These are phyloP conservation scores for Clarkia xantiana DNA, from an alignment of 345 rosid species.

Conservation along the genomic window DNA sequence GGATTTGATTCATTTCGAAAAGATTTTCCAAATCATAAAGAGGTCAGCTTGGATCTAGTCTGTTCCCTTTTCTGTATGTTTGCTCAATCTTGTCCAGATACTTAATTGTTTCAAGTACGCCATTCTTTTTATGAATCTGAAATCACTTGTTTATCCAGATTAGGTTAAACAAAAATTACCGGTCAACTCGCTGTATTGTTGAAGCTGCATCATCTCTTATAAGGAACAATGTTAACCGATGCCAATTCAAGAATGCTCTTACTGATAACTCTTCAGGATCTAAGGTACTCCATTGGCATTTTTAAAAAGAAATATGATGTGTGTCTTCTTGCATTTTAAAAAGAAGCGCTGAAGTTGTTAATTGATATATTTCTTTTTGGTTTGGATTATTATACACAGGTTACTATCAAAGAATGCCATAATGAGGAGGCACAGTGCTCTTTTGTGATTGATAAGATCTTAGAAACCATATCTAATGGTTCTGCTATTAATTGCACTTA, in stretches of 20 bases:
- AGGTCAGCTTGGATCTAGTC: constrained; percentile 26
- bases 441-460: constrained; percentile 73
- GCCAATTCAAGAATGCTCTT: constrained; percentile 47
- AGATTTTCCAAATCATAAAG: constrained; percentile 68
- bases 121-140: constrained; percentile 1
- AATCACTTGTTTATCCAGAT: constrained; percentile 37
- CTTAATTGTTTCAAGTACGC: neutral
- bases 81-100: neutral
- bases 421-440: constrained; percentile 86
- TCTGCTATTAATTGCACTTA: constrained; percentile 34
- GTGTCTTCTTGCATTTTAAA: too few relatives aligned
- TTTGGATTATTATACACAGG: constrained; percentile 24
- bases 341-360: neutral
- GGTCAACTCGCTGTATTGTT: constrained; percentile 73
- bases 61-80: constrained; percentile 1
- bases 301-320: constrained; percentile 1
- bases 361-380: constrained; percentile 6
- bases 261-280: constrained; percentile 80
- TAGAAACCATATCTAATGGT: constrained; percentile 37
- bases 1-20: constrained; percentile 84
- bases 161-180: constrained; percentile 66
- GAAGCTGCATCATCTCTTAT: constrained; percentile 89
- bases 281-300: constrained; percentile 35
- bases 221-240: constrained; percentile 50
- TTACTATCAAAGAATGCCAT: constrained; percentile 71